Conservation (phyloP, 1,284 basidiomycete species). For the Mycena citricolor region DNA sequence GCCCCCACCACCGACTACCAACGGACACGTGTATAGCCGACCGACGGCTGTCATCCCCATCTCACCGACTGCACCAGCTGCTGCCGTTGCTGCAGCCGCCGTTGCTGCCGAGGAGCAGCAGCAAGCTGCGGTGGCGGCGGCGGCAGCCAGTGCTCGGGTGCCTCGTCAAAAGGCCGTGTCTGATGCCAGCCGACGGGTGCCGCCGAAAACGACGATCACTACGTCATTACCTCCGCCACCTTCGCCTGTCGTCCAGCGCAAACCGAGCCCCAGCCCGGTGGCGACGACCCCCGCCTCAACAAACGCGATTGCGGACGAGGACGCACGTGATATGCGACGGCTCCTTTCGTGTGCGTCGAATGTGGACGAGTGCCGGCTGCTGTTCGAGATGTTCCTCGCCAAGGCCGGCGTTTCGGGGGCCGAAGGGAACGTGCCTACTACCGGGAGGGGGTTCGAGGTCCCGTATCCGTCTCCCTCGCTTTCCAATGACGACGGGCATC, state of each 20-base stretch:
- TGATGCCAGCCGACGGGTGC: conserved; percentile 8
- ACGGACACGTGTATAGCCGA: too few relatives aligned
- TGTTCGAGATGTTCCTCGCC: conserved; percentile 78
- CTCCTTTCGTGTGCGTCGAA: conserved; percentile 71
- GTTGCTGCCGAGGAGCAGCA: too few relatives aligned
- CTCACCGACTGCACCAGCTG: too few relatives aligned
- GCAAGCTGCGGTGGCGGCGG: too few relatives aligned
- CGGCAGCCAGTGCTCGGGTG: too few relatives aligned
- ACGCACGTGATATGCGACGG: conserved; percentile 66
- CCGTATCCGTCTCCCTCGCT: conserved; percentile 39
- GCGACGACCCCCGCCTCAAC: conserved; percentile 17
- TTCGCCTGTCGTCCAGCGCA: conserved; percentile 2
- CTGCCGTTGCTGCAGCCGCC: too few relatives aligned
- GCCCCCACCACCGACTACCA: too few relatives aligned
- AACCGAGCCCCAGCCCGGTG: conserved; percentile 10
- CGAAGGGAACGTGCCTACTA: conserved; percentile 27
- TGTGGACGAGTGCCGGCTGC: conserved; percentile 80
- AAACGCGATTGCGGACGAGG: conserved; percentile 30
- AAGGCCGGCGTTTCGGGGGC: conserved; percentile 51
- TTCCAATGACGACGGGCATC: conserved; percentile 33
- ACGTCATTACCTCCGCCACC: conserved; percentile 3
- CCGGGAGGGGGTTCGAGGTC: too few relatives aligned
- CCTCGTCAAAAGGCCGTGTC: too few relatives aligned
- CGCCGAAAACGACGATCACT: conserved; percentile 5
- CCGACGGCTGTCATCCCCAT: too few relatives aligned